phyloP scores from a whole-genome alignment of 1,284 basidiomycete species.

The Takashimella tepidaria region DNA sequence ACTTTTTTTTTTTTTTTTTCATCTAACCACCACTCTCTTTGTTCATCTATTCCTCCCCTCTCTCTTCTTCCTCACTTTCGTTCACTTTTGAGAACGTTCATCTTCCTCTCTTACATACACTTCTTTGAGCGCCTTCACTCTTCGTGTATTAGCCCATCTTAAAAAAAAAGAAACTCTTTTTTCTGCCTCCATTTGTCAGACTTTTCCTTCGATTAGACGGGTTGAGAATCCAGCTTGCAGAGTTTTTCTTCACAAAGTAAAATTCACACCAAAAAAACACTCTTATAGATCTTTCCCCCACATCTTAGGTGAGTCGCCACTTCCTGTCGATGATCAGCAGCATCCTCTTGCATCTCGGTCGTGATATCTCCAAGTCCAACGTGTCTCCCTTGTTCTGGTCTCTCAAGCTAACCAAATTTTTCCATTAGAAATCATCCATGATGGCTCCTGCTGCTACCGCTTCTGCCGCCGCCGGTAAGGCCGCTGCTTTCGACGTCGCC shows the following conservation, averaged over 20 bases:
- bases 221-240: background rate
- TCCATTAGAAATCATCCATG: slow-evolving; percentile 18
- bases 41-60: background rate
- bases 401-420: background rate
- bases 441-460: slow-evolving; percentile 46
- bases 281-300: background rate
- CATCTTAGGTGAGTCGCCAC: background rate
- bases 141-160: no score
- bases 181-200: no score
- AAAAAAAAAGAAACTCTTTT: no score
- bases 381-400: background rate
- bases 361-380: no score
- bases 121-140: no score
- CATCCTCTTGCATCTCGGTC: no score
- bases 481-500: slow-evolving; percentile 45
- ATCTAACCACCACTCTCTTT: slow-evolving; percentile 1
- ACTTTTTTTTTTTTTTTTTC: background rate
- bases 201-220: background rate
- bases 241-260: background rate
- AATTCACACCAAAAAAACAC: background rate
- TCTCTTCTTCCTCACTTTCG: background rate
- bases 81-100: background rate
- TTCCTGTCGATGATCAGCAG: background rate
- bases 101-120: background rate
- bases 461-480: slow-evolving; percentile 36